Evolutionary conservation across 2,329 filamentous ascomycete species (phyloP).

Genomic region (Colletotrichum sp.): DNA sequence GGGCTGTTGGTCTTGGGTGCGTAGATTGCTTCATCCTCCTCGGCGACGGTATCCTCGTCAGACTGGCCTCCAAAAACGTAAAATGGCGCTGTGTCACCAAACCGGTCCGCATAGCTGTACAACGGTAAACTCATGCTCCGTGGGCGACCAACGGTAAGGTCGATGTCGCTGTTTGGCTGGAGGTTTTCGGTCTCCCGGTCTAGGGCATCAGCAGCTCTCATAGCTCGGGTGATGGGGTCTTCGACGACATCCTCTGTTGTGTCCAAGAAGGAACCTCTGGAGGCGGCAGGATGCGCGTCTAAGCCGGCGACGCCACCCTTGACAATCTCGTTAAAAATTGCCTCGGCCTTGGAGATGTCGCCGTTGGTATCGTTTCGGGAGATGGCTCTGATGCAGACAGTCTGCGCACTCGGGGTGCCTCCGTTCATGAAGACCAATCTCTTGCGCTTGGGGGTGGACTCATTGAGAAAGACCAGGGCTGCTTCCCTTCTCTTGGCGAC

Average conservation of each 20-base stretch:
- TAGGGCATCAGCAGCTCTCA: constrained; percentile 63
- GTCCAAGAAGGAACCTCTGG: background rate
- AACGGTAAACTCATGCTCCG: constrained; percentile 56
- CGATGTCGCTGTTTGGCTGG: constrained; percentile 55
- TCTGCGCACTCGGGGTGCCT: constrained; percentile 59
- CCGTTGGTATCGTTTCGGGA: constrained; percentile 56
- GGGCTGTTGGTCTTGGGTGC: background rate
- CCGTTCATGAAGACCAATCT: constrained; percentile 66
- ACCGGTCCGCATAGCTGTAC: constrained; percentile 47
- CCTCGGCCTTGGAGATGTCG: constrained; percentile 53
- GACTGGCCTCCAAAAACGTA: constrained; percentile 48
- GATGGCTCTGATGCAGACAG: constrained; percentile 59
- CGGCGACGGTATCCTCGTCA: background rate
- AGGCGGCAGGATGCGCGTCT: constrained; percentile 8
- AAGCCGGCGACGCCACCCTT: constrained; percentile 52
- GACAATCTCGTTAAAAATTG: constrained; percentile 55
- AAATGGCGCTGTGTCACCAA: constrained; percentile 50
- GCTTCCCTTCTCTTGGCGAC: constrained; percentile 49
- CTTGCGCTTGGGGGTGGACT: constrained; percentile 49
- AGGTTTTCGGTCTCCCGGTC: constrained; percentile 60
- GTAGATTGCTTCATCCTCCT: background rate
- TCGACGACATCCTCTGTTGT: constrained; percentile 24
- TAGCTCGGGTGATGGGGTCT: constrained; percentile 59
- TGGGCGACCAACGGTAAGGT: constrained; percentile 45
- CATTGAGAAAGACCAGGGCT: constrained; percentile 56